Evolutionary conservation across 1,284 basidiomycete species (phyloP), one percentile per base, ranked within the genome.

Genomic region (Cystobasidium slooffiae): DNA sequence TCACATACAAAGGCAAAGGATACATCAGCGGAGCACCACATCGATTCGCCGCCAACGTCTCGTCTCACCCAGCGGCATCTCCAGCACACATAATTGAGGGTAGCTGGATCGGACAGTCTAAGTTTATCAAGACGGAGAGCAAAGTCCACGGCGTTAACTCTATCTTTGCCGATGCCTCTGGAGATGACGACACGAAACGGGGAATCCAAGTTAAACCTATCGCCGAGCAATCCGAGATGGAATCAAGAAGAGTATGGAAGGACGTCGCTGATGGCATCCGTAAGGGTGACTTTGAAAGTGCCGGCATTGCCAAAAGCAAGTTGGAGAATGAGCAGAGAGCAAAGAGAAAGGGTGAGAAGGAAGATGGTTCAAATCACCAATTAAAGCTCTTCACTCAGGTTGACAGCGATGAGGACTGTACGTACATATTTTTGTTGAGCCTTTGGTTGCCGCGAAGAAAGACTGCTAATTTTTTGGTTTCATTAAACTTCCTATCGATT

Each of bases 301-400:
- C 97, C 3, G 91, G 90, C 78, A 86, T 84, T 80, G 95, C 95
- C 82, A 99, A 99, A 89, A 88, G 87, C 52, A 87, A 88, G 82
- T 95, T 99, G 76, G 96, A 93, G 91, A 97, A 97, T 79, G 92
- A 95, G 61, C 94, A 97, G 84, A 86, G 96, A 74, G 92, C 95
- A 83, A 87, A 88, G 82, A 86, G 96, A 78, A 90, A 89, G 81
- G 92, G 95, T 78, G 96, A 98, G 83, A 81, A 81, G 10, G 89
- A 90, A 0, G 88, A 86, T 18, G 90, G 88, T 1, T 89, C 86
- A 18, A 84, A 86, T 1, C 97, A 95, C 92, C 81, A 88, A 78
- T 75, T 82, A 31, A 76, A 79, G 39, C 74, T 81, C 75, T 84
- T 84, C 76, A 79, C 78, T 24, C 78, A 80, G 68, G 69, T 82